Percentiles rank a stretch among this genome's conserved stretches.
Conservation (phyloP, 768 basidiomycete genomes). For the Phanerochaete carnosa region DNA sequence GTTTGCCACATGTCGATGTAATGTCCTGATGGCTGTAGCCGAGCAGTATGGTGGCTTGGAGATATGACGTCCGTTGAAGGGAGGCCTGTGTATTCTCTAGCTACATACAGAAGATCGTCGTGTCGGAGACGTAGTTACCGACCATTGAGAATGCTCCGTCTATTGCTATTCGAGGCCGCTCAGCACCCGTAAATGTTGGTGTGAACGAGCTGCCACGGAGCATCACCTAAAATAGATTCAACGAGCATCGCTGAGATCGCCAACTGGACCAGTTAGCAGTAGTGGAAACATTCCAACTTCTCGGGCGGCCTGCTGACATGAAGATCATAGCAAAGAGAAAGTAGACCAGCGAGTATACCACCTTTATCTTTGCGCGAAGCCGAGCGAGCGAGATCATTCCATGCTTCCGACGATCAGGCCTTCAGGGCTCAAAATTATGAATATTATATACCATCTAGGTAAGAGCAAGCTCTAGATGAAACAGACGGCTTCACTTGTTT, state of each 20-base stretch:
- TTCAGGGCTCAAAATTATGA: too few species aligned
- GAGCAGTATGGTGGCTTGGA: neutral
- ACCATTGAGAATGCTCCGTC: too few species aligned
- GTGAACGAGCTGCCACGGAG: neutral
- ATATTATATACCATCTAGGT: neutral
- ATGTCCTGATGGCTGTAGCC: neutral
- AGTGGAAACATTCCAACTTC: neutral
- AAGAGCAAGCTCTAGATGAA: neutral
- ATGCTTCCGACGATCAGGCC: too few species aligned
- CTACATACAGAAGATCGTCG: neutral
- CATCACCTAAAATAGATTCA: neutral
- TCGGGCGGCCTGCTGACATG: neutral
- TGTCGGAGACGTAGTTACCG: neutral
- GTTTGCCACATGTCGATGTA: neutral
- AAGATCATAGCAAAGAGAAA: neutral
- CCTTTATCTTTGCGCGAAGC: neutral
- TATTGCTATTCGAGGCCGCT: neutral
- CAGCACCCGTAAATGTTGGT: neutral
- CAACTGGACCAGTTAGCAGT: neutral
- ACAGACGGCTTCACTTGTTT: neutral
- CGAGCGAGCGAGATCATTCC: neutral
- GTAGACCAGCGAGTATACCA: neutral
- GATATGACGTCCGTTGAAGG: neutral
- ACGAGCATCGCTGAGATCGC: neutral
- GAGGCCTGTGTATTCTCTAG: neutral